Percentiles rank a stretch among this genome's conserved stretches.
These are phyloP conservation scores for Sodiomyces alkalinus DNA, from an alignment of 2,329 filamentous ascomycete genomes.

Conservation along the genomic window DNA sequence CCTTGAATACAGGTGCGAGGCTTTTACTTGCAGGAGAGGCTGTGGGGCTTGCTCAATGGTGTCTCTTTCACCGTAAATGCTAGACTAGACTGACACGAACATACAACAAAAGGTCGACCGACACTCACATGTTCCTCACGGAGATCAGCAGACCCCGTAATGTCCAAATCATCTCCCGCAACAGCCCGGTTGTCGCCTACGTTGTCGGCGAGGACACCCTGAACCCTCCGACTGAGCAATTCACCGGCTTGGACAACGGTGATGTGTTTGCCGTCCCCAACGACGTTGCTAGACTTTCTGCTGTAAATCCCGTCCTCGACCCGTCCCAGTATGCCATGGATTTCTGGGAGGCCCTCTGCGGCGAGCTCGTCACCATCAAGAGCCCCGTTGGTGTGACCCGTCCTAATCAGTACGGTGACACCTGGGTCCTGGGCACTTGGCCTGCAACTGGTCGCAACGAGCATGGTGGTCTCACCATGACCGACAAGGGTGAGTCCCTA, in stretches of 20 bases:
- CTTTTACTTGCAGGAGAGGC: no score
- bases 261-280: slow-evolving; percentile 52
- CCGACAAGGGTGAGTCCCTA: slow-evolving; percentile 28
- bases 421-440: slow-evolving; percentile 55
- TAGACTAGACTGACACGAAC: slow-evolving; percentile 3
- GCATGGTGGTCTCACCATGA: slow-evolving; percentile 50
- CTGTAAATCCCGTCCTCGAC: slow-evolving; percentile 42
- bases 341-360: slow-evolving; percentile 57
- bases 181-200: slow-evolving; percentile 38
- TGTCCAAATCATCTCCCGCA: slow-evolving; percentile 34
- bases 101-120: slow-evolving; percentile 31
- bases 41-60: no score
- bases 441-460: slow-evolving; percentile 44
- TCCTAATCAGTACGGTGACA: slow-evolving; percentile 51
- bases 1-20: slow-evolving; percentile 35
- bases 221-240: slow-evolving; percentile 45
- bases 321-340: slow-evolving; percentile 51
- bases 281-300: slow-evolving; percentile 40
- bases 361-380: slow-evolving; percentile 50
- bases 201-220: slow-evolving; percentile 43
- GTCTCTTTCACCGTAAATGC: neutral
- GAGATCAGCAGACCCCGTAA: slow-evolving; percentile 43
- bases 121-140: slow-evolving; percentile 46
- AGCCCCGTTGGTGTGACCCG: slow-evolving; percentile 40
- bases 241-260: slow-evolving; percentile 46